These are phyloP conservation scores for Colletotrichum sojae DNA, from an alignment of 2,329 filamentous ascomycete species.

Conservation along the genomic window DNA sequence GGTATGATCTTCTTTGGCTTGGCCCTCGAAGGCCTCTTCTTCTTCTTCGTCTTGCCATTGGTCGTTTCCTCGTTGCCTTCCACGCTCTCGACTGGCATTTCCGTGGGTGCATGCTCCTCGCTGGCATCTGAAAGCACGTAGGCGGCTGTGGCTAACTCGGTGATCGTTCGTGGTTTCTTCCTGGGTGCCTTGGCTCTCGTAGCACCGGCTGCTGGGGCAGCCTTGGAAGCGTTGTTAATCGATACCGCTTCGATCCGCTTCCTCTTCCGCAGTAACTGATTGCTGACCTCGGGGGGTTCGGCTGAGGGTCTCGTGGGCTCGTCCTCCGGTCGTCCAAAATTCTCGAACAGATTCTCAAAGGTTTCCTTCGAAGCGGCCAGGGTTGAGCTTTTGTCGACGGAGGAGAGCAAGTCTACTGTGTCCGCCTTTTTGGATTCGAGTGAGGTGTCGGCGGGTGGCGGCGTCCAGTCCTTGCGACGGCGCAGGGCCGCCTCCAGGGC, in stretches of 20 bases:
- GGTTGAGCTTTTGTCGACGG: conserved; percentile 37
- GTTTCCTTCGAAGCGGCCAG: conserved; percentile 46
- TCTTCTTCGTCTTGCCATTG: conserved; percentile 49
- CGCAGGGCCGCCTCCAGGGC: conserved; percentile 64
- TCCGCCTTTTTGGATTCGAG: conserved; percentile 52
- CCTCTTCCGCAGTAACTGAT: conserved; percentile 64
- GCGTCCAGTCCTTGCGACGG: conserved; percentile 78
- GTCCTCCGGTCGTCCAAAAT: conserved; percentile 55
- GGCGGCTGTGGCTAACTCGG: conserved; percentile 80
- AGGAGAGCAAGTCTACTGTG: conserved; percentile 49
- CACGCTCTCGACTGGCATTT: conserved; percentile 35
- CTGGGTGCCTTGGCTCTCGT: conserved; percentile 66
- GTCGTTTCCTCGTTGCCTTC: conserved; percentile 50
- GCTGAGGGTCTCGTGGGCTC: conserved; percentile 31
- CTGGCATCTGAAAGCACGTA: conserved; percentile 64
- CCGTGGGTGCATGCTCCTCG: conserved; percentile 48
- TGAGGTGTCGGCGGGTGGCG: conserved; percentile 61
- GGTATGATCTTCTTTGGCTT: conserved; percentile 51
- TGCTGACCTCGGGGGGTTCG: conserved; percentile 45
- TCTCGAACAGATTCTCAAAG: conserved; percentile 61
- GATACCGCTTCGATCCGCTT: conserved; percentile 69
- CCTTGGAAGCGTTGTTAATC: conserved; percentile 47
- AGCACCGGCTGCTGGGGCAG: conserved; percentile 50
- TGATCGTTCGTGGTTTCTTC: conserved; percentile 84
- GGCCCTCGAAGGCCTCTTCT: conserved; percentile 51